A percentile compares a stretch with the other conserved stretches of the same genome.
These are phyloP conservation scores for Gillenia trifoliata DNA, from an alignment of 306 rosid species.

Conservation along the genomic window DNA sequence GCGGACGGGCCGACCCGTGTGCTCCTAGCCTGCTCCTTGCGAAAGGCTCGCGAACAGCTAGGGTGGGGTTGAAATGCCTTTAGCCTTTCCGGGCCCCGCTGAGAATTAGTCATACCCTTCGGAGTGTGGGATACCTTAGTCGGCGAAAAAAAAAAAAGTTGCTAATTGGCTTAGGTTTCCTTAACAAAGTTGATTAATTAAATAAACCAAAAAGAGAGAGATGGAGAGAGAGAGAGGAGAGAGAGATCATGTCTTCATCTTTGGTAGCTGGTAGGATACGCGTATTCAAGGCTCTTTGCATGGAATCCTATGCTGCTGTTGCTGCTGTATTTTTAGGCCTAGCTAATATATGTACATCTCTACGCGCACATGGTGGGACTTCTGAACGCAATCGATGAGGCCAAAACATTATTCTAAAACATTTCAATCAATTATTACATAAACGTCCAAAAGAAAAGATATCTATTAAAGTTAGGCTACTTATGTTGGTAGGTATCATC, in stretches of 20 bases:
- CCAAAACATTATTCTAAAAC: background rate
- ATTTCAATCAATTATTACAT: background rate
- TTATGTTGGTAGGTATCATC: background rate
- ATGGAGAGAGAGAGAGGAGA: slow-evolving; percentile 9
- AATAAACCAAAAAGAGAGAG: background rate
- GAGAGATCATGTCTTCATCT: background rate
- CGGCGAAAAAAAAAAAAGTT: too few relatives aligned
- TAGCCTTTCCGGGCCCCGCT: too few relatives aligned
- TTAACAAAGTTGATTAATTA: too few relatives aligned
- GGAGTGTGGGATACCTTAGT: too few relatives aligned
- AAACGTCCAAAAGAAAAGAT: background rate
- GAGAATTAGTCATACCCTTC: too few relatives aligned
- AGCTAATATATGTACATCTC: background rate
- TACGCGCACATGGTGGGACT: background rate
- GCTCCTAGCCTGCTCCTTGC: too few relatives aligned
- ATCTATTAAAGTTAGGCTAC: background rate
- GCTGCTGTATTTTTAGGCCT: background rate
- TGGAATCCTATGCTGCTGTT: slow-evolving; percentile 64
- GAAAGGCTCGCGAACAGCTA: too few relatives aligned
- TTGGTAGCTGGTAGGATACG: slow-evolving; percentile 35
- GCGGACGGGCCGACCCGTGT: too few relatives aligned
- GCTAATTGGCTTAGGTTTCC: too few relatives aligned
- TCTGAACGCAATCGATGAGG: background rate
- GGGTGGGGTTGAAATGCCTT: too few relatives aligned
- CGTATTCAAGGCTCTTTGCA: slow-evolving; percentile 39